Conservation (phyloP, 345 rosid genomes). For the Sonneratia alba region DNA sequence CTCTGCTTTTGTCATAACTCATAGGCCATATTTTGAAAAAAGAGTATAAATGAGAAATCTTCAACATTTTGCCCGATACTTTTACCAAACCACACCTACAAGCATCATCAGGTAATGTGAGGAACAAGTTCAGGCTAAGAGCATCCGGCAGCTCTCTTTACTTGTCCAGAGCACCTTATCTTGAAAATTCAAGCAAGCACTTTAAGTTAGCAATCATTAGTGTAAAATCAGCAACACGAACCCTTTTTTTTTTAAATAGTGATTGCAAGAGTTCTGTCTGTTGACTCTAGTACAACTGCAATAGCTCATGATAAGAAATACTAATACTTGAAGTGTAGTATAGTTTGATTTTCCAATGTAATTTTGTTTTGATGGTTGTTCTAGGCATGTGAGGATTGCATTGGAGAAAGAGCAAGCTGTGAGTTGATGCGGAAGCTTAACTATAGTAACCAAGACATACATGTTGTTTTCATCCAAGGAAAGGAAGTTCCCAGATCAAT, state of each 20-base stretch:
- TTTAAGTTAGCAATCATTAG: background rate
- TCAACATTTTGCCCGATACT: background rate
- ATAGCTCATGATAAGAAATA: background rate
- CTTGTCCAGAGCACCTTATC: background rate
- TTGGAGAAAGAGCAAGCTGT: constrained; percentile 90
- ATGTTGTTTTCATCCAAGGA: constrained; percentile 66
- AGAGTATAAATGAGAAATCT: no score
- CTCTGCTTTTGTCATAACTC: no score
- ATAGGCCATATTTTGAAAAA: no score
- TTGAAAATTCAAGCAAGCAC: background rate
- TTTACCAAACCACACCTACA: background rate
- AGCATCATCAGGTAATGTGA: background rate
- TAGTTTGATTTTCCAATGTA: background rate
- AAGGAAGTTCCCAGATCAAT: constrained; percentile 92
- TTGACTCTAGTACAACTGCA: background rate
- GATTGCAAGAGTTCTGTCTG: background rate
- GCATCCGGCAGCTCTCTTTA: background rate
- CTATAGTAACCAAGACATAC: constrained; percentile 65
- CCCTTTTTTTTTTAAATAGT: background rate
- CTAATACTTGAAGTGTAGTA: background rate
- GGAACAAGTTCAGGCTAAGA: background rate
- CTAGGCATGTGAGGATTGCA: constrained; percentile 82
- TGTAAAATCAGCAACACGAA: background rate
- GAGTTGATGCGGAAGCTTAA: constrained; percentile 81
- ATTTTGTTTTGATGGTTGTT: constrained; percentile 2